A percentile compares a stretch with the other conserved stretches of the same genome.
Evolutionary conservation across 2,329 filamentous ascomycete genomes (phyloP).

Genomic region (Verticillium dahliae): DNA sequence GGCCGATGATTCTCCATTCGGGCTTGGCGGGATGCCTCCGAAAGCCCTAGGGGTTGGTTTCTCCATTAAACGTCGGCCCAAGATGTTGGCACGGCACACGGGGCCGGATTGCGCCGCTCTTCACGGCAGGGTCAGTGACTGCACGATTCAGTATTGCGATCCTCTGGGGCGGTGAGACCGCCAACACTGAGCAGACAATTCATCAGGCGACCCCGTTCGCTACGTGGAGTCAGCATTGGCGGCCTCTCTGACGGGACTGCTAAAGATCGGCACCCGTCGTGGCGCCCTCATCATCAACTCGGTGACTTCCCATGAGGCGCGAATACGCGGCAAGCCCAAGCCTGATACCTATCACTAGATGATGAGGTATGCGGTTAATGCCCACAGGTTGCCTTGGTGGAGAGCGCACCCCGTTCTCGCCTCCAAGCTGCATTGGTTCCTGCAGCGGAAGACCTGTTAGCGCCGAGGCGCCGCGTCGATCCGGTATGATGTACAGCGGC

Average conservation of each 20-base stretch:
- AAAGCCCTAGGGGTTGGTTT: neutral
- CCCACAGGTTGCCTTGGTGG: neutral
- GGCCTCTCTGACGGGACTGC: neutral
- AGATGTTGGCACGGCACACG: neutral
- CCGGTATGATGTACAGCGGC: neutral
- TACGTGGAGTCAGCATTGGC: neutral
- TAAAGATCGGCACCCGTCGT: neutral
- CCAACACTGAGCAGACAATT: neutral
- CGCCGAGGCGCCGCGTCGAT: neutral
- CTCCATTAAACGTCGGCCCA: neutral
- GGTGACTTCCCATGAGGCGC: neutral
- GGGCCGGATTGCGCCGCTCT: neutral
- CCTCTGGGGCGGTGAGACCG: neutral
- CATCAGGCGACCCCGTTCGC: neutral
- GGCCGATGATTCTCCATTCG: neutral
- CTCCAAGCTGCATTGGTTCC: neutral
- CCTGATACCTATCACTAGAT: too few relatives aligned
- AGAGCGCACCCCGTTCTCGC: neutral
- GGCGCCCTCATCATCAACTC: neutral
- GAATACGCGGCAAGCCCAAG: neutral
- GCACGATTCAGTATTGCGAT: neutral
- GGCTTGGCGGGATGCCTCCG: neutral
- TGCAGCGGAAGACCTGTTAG: neutral
- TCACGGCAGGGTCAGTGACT: neutral
- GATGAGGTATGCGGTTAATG: neutral